Conservation (phyloP, 495 filamentous ascomycete genomes). For the Penicillium paradoxum region DNA sequence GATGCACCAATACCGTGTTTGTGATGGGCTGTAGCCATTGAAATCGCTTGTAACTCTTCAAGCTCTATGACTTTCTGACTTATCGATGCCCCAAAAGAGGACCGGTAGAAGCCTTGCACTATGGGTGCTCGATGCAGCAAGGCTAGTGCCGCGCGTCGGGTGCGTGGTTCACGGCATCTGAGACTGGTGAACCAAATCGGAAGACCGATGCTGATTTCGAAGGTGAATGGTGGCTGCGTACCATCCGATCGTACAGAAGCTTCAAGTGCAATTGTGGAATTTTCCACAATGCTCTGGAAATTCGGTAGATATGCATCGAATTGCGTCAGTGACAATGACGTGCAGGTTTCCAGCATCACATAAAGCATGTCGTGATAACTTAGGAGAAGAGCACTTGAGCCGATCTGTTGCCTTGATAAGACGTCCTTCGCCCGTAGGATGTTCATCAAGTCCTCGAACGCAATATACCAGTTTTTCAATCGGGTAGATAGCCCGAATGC, state of each 20-base stretch:
- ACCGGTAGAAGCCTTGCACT: conserved; percentile 25
- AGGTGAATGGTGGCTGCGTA: conserved; percentile 27
- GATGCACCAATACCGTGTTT: neutral
- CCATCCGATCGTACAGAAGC: conserved; percentile 16
- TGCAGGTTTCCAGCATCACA: conserved; percentile 8
- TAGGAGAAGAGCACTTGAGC: conserved; percentile 5
- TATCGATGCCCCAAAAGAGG: conserved; percentile 8
- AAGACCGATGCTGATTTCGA: conserved; percentile 24
- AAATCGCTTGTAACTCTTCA: conserved; percentile 17
- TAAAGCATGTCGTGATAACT: conserved; percentile 11
- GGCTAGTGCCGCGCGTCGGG: conserved; percentile 23
- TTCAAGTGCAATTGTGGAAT: conserved; percentile 16
- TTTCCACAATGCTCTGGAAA: conserved; percentile 26
- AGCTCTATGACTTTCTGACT: conserved; percentile 17
- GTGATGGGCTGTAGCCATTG: neutral
- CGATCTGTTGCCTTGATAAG: neutral
- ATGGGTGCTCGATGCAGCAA: conserved; percentile 20
- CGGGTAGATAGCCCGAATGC: conserved; percentile 8
- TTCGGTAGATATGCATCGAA: conserved; percentile 20
- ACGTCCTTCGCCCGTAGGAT: neutral
- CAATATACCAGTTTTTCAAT: conserved; percentile 10
- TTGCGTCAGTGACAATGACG: conserved; percentile 6
- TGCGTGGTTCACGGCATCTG: conserved; percentile 24
- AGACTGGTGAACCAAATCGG: conserved; percentile 25
- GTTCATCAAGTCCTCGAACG: conserved; percentile 6